phyloP scores from a whole-genome alignment of 164 flowering plant species.

The Tinospora cordifolia region DNA sequence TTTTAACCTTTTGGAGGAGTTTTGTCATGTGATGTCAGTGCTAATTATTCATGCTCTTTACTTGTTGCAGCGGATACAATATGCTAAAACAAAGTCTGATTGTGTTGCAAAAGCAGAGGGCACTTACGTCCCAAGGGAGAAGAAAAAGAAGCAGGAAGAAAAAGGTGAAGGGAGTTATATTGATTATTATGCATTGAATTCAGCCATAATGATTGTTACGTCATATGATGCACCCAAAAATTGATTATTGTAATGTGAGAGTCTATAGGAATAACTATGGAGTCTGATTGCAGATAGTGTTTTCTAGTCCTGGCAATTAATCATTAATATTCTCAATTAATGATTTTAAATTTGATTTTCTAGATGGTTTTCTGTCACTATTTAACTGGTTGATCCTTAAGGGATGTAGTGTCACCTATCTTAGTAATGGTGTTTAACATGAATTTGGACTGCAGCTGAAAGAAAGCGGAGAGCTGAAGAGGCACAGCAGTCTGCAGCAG shows the following conservation, averaged over 20 bases:
- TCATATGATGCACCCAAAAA: background rate
- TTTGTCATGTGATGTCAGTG: background rate
- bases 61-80: conserved; percentile 73
- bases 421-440: conserved; percentile 1
- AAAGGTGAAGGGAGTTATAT: conserved; percentile 44
- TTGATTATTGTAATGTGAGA: background rate
- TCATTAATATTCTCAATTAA: no score
- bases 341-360: background rate
- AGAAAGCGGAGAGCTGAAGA: conserved; percentile 63
- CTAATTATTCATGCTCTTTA: background rate
- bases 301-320: background rate
- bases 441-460: conserved; percentile 56
- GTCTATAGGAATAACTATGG: background rate
- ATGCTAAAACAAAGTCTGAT: conserved; percentile 92
- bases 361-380: background rate
- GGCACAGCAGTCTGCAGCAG: conserved; percentile 35
- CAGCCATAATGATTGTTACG: background rate
- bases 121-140: conserved; percentile 61
- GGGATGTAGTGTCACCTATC: background rate
- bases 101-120: conserved; percentile 90
- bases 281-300: background rate
- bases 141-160: conserved; percentile 95
- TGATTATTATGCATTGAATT: background rate
- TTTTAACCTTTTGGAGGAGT: background rate
- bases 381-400: background rate